These are phyloP conservation scores for Colletotrichum higginsianum DNA, from an alignment of 2,329 filamentous ascomycete species.

Conservation along the genomic window DNA sequence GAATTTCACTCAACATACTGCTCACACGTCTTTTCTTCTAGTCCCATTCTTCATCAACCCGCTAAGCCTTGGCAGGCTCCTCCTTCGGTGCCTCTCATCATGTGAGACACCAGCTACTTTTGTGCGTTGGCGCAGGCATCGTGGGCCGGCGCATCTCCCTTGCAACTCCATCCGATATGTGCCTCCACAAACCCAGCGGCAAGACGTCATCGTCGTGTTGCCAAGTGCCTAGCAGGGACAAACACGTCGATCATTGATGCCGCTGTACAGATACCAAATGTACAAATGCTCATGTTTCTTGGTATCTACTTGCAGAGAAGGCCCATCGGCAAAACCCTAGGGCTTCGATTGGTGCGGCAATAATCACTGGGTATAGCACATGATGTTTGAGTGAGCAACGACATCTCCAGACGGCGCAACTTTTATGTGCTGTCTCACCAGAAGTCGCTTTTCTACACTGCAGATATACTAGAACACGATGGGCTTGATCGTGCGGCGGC, in stretches of 20 bases:
- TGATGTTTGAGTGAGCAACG: neutral
- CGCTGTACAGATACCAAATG: neutral
- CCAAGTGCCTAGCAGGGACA: neutral
- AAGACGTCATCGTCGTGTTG: constrained; percentile 21
- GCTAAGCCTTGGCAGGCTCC: too few relatives aligned
- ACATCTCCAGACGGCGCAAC: neutral
- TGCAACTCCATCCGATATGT: constrained; percentile 11
- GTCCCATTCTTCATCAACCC: too few relatives aligned
- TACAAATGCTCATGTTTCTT: neutral
- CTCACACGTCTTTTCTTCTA: too few relatives aligned
- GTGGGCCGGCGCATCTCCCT: neutral
- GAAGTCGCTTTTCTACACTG: too few relatives aligned
- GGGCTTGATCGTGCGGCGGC: too few relatives aligned
- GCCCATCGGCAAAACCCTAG: neutral
- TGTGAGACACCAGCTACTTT: neutral
- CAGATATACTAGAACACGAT: too few relatives aligned
- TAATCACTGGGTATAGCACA: neutral
- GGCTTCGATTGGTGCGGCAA: neutral
- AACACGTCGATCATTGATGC: constrained; percentile 1
- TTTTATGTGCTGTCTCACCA: neutral
- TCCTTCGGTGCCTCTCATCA: too few relatives aligned
- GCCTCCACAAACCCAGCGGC: constrained; percentile 15
- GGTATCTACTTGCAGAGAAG: neutral
- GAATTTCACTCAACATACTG: too few relatives aligned
- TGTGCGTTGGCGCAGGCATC: neutral